Evolutionary conservation across 352 stramenopile species (phyloP), one percentile per base, ranked within the genome.

Genomic region (Phytophthora pluvialis): DNA sequence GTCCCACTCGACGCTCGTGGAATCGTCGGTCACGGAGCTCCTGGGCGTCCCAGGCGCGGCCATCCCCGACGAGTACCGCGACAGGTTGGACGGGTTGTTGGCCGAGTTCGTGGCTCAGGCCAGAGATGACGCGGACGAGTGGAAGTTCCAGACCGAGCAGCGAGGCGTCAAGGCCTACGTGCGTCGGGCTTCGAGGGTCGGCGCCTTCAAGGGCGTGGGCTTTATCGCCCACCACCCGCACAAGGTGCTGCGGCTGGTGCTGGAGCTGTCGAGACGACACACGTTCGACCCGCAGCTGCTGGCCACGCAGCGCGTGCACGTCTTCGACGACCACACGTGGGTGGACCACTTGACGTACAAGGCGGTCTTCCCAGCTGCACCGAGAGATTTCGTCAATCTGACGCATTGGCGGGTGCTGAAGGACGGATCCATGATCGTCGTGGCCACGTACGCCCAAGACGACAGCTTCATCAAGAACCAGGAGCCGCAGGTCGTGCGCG

Each of bases 281-380:
- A 54, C 52, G 26, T 88, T 83, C 36, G 84, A 93, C 40, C 78
- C 80, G 42, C 84, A 90, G 58, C 45, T 89, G 32, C 60, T 89
- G 39, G 52, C 73, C 6, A 75, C 75, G 26, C 67, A 80, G 31
- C 82, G 82, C 21, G 64, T 81, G 25, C 59, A 81, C 26, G 77
- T 89, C n/a, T 88, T 82, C 36, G 74, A 91, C 42, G 72, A 85
- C 52, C 81, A 93, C 71, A 88, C 78, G 52, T 91, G 83, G 61
- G 75, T 93, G 45, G 81, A 93, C 53, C 78, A 91, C 60, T 68
- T 90, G 40, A 80, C 72, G 12, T 88, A 83, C 75, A 91, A 91
- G 67, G 68, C 78, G 1, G 70, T 89, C 32, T 90, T 93, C 60
- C 84, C 84, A 5, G 65, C 73, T 3, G 63, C 75, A 13, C 59